A percentile compares a stretch with the other conserved stretches of the same genome.
Conservation (phyloP, 2,329 filamentous ascomycete species). For the Neofusicoccum kwambonambiense region DNA sequence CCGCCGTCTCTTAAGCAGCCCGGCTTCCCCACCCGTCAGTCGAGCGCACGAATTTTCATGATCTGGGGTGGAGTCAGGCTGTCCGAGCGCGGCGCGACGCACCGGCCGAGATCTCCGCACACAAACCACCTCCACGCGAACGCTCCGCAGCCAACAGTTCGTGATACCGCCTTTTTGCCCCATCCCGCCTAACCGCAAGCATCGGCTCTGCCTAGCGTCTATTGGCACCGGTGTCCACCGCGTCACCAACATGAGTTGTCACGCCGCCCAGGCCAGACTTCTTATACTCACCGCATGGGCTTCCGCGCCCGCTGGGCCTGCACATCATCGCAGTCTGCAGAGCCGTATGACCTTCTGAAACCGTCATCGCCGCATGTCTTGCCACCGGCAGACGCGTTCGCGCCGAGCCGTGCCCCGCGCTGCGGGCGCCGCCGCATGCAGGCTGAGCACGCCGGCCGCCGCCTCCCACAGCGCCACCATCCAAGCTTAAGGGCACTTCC, state of each 20-base stretch:
- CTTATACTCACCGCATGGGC: background rate
- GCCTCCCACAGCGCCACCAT: background rate
- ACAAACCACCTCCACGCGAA: slow-evolving; percentile 9
- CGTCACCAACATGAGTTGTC: slow-evolving; percentile 13
- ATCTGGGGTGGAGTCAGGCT: background rate
- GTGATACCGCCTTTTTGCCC: slow-evolving; percentile 5
- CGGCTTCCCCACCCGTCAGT: slow-evolving; percentile 1
- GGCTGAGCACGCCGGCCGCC: background rate
- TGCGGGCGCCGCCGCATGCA: background rate
- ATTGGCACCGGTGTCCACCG: slow-evolving; percentile 6
- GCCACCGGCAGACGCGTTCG: background rate
- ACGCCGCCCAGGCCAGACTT: background rate
- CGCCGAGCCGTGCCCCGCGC: background rate
- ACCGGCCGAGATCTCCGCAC: slow-evolving; percentile 14
- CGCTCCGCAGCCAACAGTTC: slow-evolving; percentile 5
- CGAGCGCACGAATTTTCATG: background rate
- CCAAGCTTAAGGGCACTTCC: background rate
- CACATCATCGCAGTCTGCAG: background rate
- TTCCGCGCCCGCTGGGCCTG: background rate
- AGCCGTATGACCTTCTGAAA: background rate
- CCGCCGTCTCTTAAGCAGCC: background rate
- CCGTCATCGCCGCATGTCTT: background rate
- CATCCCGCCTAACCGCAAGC: background rate
- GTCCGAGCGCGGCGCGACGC: slow-evolving; percentile 12
- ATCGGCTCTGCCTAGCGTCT: background rate